Conservation (phyloP, 352 stramenopile genomes). For the Phytophthora capsici region DNA sequence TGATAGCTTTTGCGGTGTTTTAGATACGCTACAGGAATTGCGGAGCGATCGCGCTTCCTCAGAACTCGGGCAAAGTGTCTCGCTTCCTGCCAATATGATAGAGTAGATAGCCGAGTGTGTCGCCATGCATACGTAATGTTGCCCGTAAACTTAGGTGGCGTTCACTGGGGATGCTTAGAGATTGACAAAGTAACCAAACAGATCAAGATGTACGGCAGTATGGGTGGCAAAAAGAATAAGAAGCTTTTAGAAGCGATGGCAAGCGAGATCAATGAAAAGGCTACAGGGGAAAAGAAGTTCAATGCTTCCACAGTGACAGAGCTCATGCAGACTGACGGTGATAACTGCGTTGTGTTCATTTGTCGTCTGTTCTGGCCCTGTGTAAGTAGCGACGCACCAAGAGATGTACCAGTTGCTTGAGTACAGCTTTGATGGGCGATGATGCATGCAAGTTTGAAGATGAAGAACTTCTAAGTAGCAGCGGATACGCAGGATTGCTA, state of each 20-base stretch:
- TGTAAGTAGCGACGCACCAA: too few species aligned
- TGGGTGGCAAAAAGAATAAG: background rate
- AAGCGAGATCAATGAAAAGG: constrained; percentile 5
- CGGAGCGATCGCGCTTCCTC: too few species aligned
- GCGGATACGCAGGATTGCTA: too few species aligned
- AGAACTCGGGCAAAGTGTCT: background rate
- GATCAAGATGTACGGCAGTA: constrained; percentile 12
- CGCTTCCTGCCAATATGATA: background rate
- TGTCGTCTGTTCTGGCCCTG: too few species aligned
- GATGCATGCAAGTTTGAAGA: too few species aligned
- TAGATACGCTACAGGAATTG: constrained; percentile 5
- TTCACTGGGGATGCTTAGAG: constrained; percentile 3
- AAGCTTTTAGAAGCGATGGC: background rate
- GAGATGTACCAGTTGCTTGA: too few species aligned
- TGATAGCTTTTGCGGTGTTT: constrained; percentile 2
- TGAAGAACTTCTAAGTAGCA: too few species aligned
- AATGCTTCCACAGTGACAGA: too few species aligned
- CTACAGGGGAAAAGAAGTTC: too few species aligned
- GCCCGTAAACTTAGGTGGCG: constrained; percentile 5
- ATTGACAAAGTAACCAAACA: constrained; percentile 1
- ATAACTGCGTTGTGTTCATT: too few species aligned
- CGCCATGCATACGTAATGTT: background rate
- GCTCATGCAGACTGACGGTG: too few species aligned
- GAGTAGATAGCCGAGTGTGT: background rate
- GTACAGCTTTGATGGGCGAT: too few species aligned